Evolutionary conservation across 2,329 filamentous ascomycete genomes (phyloP), one percentile per base, ranked within the genome.

Genomic region (Aspergillus fischeri): DNA sequence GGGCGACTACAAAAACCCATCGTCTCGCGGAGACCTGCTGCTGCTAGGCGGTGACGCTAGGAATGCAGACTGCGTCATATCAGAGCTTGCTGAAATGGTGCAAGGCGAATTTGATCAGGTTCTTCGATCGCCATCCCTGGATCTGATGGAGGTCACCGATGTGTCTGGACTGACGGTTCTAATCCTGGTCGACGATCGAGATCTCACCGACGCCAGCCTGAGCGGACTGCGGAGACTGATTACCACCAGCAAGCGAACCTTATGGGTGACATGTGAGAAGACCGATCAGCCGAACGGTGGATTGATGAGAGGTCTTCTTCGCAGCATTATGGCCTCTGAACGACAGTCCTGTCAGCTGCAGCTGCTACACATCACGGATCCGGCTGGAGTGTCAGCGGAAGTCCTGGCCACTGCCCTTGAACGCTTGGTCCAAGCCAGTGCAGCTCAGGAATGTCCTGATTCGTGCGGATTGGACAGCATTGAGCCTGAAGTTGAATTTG

Each of bases 251-350:
- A 41, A 14, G 35, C 35, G 35, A 7, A 7, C 14, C 14, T 41
- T 41, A 29, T 29, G 28, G 28, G 28, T 29, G 8, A 29, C 8
- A 29, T 10, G 28, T 29, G 28, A 9, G 28, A 29, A 29, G 28
- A 10, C 28, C 38, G n/a, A 17, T 20, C 38, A 20, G 38, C 38
- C 14, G 4, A 20, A 42, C n/a, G 38, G 2, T 42, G 38, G 38
- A 20, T 2, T 59, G 51, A 52, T n/a, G 5, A 52, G 54, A 42
- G 56, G 52, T 2, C 27, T 58, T 35, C 25, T 58, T n/a, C 56
- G 56, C 11, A 42, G 38, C n/a, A 24, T 11, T 9, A 24, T 44
- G 3, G 14, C 48, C 7, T 7, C 27, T 4, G 49, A 58, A 17
- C 50, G 38, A 11, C 20, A 35, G 4, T 53, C 54, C 24, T 48